Conservation (phyloP, 169 alveolate genomes). For the Cryptosporidium bovis region DNA sequence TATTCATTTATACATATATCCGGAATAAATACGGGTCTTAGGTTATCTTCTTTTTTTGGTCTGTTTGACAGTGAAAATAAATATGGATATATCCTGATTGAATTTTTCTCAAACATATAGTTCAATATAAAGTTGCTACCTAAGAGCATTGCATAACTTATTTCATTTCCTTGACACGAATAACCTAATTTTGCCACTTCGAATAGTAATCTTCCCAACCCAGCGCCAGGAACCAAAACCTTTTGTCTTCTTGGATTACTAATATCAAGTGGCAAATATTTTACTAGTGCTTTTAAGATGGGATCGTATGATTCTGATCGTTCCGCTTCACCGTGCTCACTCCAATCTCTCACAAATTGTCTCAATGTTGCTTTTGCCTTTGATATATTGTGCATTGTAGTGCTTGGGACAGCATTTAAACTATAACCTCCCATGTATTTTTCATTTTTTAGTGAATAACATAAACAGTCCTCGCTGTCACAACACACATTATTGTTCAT, state of each 20-base stretch:
- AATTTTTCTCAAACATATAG: slow-evolving; percentile 78
- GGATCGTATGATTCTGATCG: slow-evolving; percentile 94
- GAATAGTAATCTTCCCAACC: slow-evolving; percentile 96
- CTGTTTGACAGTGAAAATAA: slow-evolving; percentile 84
- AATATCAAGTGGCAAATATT: slow-evolving; percentile 82
- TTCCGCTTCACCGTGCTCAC: slow-evolving; percentile 92
- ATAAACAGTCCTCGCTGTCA: neutral
- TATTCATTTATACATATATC: slow-evolving; percentile 91
- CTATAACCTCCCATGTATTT: neutral
- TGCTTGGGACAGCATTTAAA: slow-evolving; percentile 41
- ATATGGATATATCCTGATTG: slow-evolving; percentile 85
- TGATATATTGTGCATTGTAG: slow-evolving; percentile 77
- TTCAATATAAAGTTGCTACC: slow-evolving; percentile 88
- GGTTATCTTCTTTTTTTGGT: slow-evolving; percentile 88
- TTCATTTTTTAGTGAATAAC: neutral
- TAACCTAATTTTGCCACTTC: slow-evolving; percentile 95
- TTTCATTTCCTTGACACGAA: slow-evolving; percentile 97
- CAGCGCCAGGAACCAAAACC: slow-evolving; percentile 95
- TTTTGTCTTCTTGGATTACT: slow-evolving; percentile 75
- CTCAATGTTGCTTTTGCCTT: slow-evolving; percentile 92
- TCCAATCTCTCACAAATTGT: slow-evolving; percentile 96
- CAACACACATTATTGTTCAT: neutral
- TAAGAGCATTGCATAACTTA: slow-evolving; percentile 95
- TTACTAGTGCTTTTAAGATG: slow-evolving; percentile 89
- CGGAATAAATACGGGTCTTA: slow-evolving; percentile 89